These are phyloP conservation scores for Acanthamoeba triangularis DNA, from an alignment of 208 protist genomes.

Conservation along the genomic window DNA sequence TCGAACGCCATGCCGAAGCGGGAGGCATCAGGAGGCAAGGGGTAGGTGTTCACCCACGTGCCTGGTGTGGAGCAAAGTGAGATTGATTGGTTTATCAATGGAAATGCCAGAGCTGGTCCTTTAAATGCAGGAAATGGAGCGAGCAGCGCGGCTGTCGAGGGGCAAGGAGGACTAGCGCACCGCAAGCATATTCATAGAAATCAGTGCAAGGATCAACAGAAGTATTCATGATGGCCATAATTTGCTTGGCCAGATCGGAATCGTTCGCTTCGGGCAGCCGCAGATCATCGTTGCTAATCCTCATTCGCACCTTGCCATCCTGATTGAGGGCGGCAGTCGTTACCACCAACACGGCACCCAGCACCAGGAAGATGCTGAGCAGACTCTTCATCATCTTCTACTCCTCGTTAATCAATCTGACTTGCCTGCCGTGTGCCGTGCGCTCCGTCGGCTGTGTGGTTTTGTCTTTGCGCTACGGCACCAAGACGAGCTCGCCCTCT, in stretches of 20 bases:
- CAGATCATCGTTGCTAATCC: not conserved
- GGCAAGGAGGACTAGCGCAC: not conserved
- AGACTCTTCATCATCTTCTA: not conserved
- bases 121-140: not conserved
- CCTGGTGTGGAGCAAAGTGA: not conserved
- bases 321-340: not conserved
- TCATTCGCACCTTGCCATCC: not conserved
- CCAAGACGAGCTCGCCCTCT: too few relatives aligned
- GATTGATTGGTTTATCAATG: not conserved
- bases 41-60: slow-evolving; percentile 41
- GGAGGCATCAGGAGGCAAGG: slow-evolving; percentile 13
- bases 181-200: slow-evolving; percentile 76
- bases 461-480: not conserved
- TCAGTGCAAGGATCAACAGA: slow-evolving; percentile 63
- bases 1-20: slow-evolving; percentile 50
- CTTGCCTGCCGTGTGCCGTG: not conserved
- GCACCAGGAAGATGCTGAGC: not conserved
- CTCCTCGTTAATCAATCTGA: too few relatives aligned
- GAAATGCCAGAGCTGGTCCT: not conserved
- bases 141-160: too few relatives aligned
- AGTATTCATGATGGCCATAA: slow-evolving; percentile 67
- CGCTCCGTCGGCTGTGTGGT: not conserved
- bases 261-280: not conserved
- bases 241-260: slow-evolving; percentile 33
- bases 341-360: not conserved